Evolutionary conservation across 2,329 filamentous ascomycete species (phyloP).

Genomic region (Zymoseptoria ardabiliae): DNA sequence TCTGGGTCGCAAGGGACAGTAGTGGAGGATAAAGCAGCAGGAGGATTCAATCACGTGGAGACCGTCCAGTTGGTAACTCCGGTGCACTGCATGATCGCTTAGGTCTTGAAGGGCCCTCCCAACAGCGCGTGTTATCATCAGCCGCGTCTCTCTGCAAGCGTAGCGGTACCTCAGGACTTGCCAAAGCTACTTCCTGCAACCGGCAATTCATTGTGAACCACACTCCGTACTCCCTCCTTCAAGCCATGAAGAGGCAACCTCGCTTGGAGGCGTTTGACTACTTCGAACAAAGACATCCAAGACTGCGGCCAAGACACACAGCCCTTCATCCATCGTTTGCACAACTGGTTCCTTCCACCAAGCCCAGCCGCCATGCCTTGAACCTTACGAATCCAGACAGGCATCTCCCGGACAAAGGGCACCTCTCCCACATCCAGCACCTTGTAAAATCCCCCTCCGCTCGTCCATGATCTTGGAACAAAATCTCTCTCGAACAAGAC

Average conservation of each 20-base stretch:
- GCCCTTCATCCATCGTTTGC: background rate
- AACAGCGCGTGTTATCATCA: too few relatives aligned
- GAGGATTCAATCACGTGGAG: too few relatives aligned
- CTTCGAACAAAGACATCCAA: background rate
- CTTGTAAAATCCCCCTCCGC: background rate
- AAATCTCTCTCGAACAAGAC: background rate
- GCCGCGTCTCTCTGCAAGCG: background rate
- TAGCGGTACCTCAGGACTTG: background rate
- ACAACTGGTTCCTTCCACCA: background rate
- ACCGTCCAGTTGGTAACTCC: too few relatives aligned
- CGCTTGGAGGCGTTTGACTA: background rate
- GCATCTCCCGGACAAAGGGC: background rate
- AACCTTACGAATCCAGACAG: background rate
- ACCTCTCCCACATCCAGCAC: background rate
- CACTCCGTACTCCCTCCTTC: background rate
- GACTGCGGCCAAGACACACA: background rate
- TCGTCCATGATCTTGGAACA: background rate
- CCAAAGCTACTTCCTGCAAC: background rate
- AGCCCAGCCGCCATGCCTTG: background rate
- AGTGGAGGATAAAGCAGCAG: background rate
- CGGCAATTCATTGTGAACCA: background rate
- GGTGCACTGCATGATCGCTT: background rate
- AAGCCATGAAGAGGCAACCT: background rate
- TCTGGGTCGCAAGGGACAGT: background rate
- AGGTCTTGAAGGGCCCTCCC: too few relatives aligned